A percentile compares a stretch with the other conserved stretches of the same genome.
phyloP scores from a whole-genome alignment of 148 eudicot genomes.

The Vaccinium vitisidaea region DNA sequence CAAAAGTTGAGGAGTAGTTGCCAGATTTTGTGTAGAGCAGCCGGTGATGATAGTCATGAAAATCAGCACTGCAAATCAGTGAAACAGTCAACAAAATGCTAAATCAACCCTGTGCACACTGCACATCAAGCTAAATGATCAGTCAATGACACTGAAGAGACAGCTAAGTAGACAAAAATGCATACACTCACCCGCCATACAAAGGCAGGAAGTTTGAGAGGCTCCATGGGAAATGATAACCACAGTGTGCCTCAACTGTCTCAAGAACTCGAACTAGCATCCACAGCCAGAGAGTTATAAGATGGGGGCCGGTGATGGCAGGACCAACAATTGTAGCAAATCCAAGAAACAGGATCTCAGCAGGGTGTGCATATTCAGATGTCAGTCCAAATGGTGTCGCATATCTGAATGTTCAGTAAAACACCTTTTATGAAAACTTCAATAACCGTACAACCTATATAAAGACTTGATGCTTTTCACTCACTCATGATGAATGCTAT shows the following conservation, averaged over 20 bases:
- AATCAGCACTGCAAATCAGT: slow-evolving; percentile 65
- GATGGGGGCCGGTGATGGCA: slow-evolving; percentile 90
- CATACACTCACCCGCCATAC: slow-evolving; percentile 76
- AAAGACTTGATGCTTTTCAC: slow-evolving; percentile 24
- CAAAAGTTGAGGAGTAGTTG: slow-evolving; percentile 92
- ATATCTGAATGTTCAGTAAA: slow-evolving; percentile 47
- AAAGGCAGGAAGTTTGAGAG: slow-evolving; percentile 79
- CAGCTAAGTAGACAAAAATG: background rate
- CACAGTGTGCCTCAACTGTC: slow-evolving; percentile 96
- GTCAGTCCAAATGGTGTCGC: slow-evolving; percentile 99
- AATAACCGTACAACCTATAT: background rate
- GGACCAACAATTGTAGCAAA: slow-evolving; percentile 94
- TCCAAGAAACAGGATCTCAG: slow-evolving; percentile 93
- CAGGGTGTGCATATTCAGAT: slow-evolving; percentile 98
- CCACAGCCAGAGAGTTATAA: slow-evolving; percentile 92
- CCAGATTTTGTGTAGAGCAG: slow-evolving; percentile 87
- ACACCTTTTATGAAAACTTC: slow-evolving; percentile 14
- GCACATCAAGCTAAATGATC: background rate
- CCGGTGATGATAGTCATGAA: slow-evolving; percentile 96
- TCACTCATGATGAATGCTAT: slow-evolving; percentile 95
- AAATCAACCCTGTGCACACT: background rate
- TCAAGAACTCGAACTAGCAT: slow-evolving; percentile 94
- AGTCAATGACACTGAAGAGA: background rate
- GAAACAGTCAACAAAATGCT: background rate
- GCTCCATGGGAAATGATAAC: slow-evolving; percentile 97